phyloP scores from a whole-genome alignment of 768 basidiomycete species.

The Erythrobasidium yunnanense region DNA sequence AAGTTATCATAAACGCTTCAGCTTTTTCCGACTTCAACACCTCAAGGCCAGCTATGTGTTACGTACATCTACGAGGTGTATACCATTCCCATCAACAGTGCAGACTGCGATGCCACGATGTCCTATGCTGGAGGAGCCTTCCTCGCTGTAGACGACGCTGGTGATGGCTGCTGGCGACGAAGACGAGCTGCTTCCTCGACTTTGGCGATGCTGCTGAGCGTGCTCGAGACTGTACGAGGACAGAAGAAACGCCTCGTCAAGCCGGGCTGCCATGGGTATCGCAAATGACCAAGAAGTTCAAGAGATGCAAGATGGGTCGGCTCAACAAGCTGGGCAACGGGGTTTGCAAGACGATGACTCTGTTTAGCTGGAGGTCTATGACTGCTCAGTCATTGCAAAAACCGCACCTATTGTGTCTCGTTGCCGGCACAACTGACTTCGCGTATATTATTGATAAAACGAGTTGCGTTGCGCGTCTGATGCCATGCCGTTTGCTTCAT shows the following conservation, averaged over 20 bases:
- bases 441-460: too few relatives aligned
- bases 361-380: too few relatives aligned
- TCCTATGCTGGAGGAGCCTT: conserved; percentile 5
- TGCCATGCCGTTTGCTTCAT: too few relatives aligned
- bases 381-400: too few relatives aligned
- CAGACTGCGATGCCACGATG: conserved; percentile 4
- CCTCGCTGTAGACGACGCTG: conserved; percentile 5
- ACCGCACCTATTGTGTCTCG: too few relatives aligned
- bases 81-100: conserved; percentile 12
- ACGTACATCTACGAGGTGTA: conserved; percentile 21
- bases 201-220: neutral
- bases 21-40: neutral
- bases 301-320: neutral
- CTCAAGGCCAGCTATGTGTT: neutral
- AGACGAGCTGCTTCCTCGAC: too few relatives aligned
- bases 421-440: too few relatives aligned
- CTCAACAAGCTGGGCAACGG: too few relatives aligned
- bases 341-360: too few relatives aligned
- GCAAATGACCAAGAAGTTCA: neutral
- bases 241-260: neutral
- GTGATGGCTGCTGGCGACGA: too few relatives aligned
- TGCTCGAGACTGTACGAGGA: neutral
- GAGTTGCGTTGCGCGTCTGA: too few relatives aligned
- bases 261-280: neutral
- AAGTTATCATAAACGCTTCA: neutral